phyloP scores from a whole-genome alignment of 177 flowering plant genomes.

The Telopea speciosissima region DNA sequence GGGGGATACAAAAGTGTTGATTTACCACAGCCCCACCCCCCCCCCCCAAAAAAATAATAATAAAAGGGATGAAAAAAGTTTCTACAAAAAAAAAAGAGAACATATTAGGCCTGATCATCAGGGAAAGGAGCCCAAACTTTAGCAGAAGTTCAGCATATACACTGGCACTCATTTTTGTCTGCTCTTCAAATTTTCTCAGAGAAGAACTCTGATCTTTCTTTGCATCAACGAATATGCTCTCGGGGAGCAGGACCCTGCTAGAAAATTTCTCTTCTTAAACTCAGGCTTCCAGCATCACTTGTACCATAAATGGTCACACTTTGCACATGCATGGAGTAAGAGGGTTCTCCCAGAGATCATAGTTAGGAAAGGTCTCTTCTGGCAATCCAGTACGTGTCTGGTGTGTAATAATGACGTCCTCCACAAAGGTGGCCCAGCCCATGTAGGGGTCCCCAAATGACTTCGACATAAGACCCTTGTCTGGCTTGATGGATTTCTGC shows the following conservation, averaged over 20 bases:
- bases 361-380: conserved; percentile 91
- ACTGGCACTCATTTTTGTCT: background rate
- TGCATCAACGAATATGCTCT: background rate
- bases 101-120: too few species aligned
- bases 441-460: conserved; percentile 96
- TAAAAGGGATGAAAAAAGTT: too few species aligned
- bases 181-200: background rate
- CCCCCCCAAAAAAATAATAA: too few species aligned
- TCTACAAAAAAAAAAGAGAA: too few species aligned
- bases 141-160: too few species aligned
- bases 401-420: conserved; percentile 82
- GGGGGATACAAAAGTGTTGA: too few species aligned
- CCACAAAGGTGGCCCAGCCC: conserved; percentile 93
- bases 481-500: conserved; percentile 89
- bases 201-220: background rate
- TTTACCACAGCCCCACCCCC: too few species aligned
- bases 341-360: conserved; percentile 98
- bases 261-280: background rate
- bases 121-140: too few species aligned
- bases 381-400: conserved; percentile 93
- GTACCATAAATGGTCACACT: conserved; percentile 38
- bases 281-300: background rate
- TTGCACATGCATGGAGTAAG: conserved; percentile 98
- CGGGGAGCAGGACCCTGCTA: background rate
- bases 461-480: conserved; percentile 97